phyloP scores from a whole-genome alignment of 2,329 filamentous ascomycete genomes.

The Apiospora arundinis region DNA sequence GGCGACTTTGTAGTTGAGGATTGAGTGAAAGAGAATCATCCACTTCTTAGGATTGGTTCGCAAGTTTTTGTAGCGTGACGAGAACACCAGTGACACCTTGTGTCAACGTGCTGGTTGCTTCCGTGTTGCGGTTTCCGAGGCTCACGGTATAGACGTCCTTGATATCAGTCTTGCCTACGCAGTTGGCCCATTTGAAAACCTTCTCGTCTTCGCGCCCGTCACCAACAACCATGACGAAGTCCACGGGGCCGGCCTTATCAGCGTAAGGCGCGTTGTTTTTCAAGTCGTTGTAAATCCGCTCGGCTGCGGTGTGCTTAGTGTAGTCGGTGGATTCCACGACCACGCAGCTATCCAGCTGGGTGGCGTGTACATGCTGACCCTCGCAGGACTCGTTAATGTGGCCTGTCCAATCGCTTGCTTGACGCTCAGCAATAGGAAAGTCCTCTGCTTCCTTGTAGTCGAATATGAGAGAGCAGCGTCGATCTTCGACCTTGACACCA shows the following conservation, averaged over 20 bases:
- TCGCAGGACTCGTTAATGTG: constrained; percentile 96
- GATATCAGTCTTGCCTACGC: constrained; percentile 65
- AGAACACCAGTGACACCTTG: constrained; percentile 87
- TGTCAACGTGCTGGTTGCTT: constrained; percentile 83
- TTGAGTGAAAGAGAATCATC: not conserved
- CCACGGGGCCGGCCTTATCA: constrained; percentile 55
- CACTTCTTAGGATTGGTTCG: constrained; percentile 43
- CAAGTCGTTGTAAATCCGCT: constrained; percentile 71
- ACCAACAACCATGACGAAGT: constrained; percentile 89
- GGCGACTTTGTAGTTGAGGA: not conserved
- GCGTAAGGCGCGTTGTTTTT: constrained; percentile 44
- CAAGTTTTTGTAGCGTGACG: constrained; percentile 59
- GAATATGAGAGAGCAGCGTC: constrained; percentile 91
- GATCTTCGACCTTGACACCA: constrained; percentile 85
- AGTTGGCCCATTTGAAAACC: constrained; percentile 93
- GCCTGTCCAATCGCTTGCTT: constrained; percentile 87
- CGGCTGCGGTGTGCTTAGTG: constrained; percentile 85
- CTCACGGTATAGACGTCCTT: constrained; percentile 83
- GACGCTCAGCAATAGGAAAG: constrained; percentile 73
- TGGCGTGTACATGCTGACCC: constrained; percentile 81
- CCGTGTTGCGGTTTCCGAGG: constrained; percentile 84
- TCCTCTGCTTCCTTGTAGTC: constrained; percentile 87
- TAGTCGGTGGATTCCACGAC: constrained; percentile 85
- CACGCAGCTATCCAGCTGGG: constrained; percentile 80
- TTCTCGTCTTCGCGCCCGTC: constrained; percentile 94